Conservation (phyloP, 306 rosid genomes). For the Oxytropis ochrocephala region DNA sequence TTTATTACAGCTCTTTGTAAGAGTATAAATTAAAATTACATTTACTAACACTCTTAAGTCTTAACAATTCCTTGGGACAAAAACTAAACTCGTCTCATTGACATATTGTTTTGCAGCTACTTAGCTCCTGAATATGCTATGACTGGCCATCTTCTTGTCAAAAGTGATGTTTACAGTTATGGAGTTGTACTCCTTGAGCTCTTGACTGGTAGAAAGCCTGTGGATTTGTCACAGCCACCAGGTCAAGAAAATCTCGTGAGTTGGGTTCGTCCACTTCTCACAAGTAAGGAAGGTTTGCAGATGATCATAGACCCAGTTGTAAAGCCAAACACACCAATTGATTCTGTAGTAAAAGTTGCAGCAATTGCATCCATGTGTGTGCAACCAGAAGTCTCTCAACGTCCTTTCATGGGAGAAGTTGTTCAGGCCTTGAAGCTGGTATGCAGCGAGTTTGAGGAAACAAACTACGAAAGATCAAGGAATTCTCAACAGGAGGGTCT, state of each 20-base stretch:
- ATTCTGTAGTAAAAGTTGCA: slow-evolving; percentile 68
- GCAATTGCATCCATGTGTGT: slow-evolving; percentile 98
- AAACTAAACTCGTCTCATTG: slow-evolving; percentile 6
- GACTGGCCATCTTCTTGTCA: slow-evolving; percentile 96
- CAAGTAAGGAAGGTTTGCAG: slow-evolving; percentile 64
- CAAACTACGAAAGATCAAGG: slow-evolving; percentile 37
- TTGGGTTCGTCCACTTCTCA: slow-evolving; percentile 91
- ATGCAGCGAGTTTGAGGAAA: slow-evolving; percentile 70
- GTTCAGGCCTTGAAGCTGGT: slow-evolving; percentile 95
- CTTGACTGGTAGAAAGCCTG: slow-evolving; percentile 91
- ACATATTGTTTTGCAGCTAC: slow-evolving; percentile 54
- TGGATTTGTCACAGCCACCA: slow-evolving; percentile 78
- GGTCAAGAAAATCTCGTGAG: slow-evolving; percentile 94
- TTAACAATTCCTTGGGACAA: background rate
- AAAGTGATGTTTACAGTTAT: slow-evolving; percentile 96
- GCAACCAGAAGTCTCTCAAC: slow-evolving; percentile 89
- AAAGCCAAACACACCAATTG: slow-evolving; percentile 43
- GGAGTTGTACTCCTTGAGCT: slow-evolving; percentile 98
- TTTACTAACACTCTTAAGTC: too few relatives aligned
- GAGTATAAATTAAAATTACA: too few relatives aligned
- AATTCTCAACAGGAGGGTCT: slow-evolving; percentile 42
- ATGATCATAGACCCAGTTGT: slow-evolving; percentile 62
- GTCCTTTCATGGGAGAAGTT: slow-evolving; percentile 99
- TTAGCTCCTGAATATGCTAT: slow-evolving; percentile 97
- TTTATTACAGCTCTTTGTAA: slow-evolving; percentile 3